These are phyloP conservation scores for Blastobotrys muscicola DNA, from an alignment of 805 yeast genomes.

Conservation along the genomic window DNA sequence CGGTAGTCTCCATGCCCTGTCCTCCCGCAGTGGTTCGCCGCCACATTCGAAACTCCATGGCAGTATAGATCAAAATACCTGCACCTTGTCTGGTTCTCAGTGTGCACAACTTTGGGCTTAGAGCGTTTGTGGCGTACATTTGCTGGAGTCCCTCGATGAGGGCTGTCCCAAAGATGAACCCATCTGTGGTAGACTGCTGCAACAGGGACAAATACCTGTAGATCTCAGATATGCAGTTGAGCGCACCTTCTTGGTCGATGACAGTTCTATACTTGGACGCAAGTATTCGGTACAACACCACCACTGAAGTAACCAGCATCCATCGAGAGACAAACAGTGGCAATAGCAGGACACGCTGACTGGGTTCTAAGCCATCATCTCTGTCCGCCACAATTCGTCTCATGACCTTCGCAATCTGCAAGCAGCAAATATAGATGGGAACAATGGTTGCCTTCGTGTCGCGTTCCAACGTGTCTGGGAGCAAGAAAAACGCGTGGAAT, in stretches of 20 bases:
- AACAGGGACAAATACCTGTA: conserved; percentile 1
- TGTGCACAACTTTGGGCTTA: conserved; percentile 4
- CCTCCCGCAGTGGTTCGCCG: too few species aligned
- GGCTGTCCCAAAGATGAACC: conserved; percentile 1
- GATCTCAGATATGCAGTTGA: conserved; percentile 5
- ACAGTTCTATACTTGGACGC: conserved; percentile 6
- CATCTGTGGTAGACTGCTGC: not conserved
- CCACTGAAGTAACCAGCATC: not conserved
- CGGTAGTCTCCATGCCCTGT: too few species aligned
- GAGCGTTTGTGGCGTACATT: conserved; percentile 3
- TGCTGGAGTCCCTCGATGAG: conserved; percentile 2
- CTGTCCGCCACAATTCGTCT: not conserved
- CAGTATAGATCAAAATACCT: not conserved
- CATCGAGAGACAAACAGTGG: conserved; percentile 4
- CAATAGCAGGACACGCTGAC: not conserved
- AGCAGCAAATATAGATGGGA: conserved; percentile 4
- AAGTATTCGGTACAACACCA: conserved; percentile 8
- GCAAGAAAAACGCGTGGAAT: conserved; percentile 1
- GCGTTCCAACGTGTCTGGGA: conserved; percentile 5
- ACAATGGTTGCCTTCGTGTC: conserved; percentile 3
- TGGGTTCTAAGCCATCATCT: not conserved
- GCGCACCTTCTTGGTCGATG: conserved; percentile 4
- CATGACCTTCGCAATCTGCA: conserved; percentile 1
- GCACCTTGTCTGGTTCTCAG: conserved; percentile 8
- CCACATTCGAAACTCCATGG: too few species aligned